Conservation (phyloP, 108 stramenopile species). For the Licmophora abbreviata region DNA sequence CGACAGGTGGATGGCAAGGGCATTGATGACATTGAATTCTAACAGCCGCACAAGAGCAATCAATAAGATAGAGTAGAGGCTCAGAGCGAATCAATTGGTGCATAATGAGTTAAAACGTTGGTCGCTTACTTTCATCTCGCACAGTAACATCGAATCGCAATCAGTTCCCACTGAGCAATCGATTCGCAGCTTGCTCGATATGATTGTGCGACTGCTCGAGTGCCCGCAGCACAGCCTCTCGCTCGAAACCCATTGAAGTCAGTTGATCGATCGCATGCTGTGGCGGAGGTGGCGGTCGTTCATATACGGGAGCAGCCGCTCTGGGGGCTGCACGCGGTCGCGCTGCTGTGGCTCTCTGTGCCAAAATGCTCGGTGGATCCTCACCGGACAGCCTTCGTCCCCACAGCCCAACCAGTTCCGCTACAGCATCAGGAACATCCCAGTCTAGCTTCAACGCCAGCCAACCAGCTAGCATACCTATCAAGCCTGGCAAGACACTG, state of each 20-base stretch:
- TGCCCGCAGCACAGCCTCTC: conserved; percentile 61
- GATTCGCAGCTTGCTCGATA: conserved; percentile 84
- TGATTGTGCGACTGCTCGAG: conserved; percentile 64
- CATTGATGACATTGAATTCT: neutral
- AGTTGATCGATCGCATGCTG: conserved; percentile 71
- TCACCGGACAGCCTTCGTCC: conserved; percentile 22
- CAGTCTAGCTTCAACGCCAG: conserved; percentile 7
- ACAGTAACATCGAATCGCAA: no score
- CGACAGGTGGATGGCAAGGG: conserved; percentile 25
- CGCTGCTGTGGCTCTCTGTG: neutral
- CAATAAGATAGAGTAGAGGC: no score
- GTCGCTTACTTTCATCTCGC: no score
- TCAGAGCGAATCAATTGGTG: no score
- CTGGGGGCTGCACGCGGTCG: neutral
- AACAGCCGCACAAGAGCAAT: no score
- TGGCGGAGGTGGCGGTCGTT: conserved; percentile 21
- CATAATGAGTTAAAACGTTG: no score
- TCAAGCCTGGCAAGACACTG: conserved; percentile 18
- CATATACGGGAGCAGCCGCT: conserved; percentile 5
- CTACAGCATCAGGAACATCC: conserved; percentile 22
- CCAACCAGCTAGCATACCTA: conserved; percentile 25
- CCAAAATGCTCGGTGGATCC: conserved; percentile 2
- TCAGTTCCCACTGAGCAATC: conserved; percentile 36
- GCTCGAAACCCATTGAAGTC: conserved; percentile 75
- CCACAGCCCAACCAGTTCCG: conserved; percentile 6